Percentiles rank a stretch among this genome's conserved stretches.
These are phyloP conservation scores for Myriosclerotinia scirpicola DNA, from an alignment of 2,329 filamentous ascomycete genomes.

Conservation along the genomic window DNA sequence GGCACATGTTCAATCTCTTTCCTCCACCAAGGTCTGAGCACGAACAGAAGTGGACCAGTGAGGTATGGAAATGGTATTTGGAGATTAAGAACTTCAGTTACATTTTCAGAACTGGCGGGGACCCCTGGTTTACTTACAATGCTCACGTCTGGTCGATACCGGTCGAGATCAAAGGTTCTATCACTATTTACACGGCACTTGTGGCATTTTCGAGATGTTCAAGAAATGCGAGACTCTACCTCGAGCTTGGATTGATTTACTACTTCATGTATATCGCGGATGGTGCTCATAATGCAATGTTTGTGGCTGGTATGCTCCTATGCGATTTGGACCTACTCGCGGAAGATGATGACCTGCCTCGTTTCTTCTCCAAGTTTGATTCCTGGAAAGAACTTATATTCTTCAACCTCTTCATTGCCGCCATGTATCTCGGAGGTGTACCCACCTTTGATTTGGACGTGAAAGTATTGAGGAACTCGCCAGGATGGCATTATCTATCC, in stretches of 20 bases:
- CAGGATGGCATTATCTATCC: slow-evolving; percentile 47
- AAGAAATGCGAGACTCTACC: slow-evolving; percentile 54
- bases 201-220: slow-evolving; percentile 56
- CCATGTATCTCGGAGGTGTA: slow-evolving; percentile 60
- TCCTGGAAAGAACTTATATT: slow-evolving; percentile 53
- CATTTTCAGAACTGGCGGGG: slow-evolving; percentile 57
- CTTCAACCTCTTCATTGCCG: slow-evolving; percentile 52
- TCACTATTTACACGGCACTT: slow-evolving; percentile 58
- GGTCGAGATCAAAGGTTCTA: slow-evolving; percentile 62
- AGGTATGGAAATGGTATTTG: slow-evolving; percentile 38
- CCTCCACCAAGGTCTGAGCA: slow-evolving; percentile 22
- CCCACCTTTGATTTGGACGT: slow-evolving; percentile 55
- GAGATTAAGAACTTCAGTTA: slow-evolving; percentile 71
- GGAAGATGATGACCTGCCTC: slow-evolving; percentile 51
- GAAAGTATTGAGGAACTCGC: slow-evolving; percentile 51
- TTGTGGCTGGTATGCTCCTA: slow-evolving; percentile 60
- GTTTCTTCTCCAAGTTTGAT: slow-evolving; percentile 48
- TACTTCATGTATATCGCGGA: slow-evolving; percentile 71
- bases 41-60: slow-evolving; percentile 31
- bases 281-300: slow-evolving; percentile 61
- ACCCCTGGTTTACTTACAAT: slow-evolving; percentile 59
- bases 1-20: slow-evolving; percentile 36
- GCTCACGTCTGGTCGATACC: slow-evolving; percentile 60
- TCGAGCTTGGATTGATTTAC: slow-evolving; percentile 52
- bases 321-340: slow-evolving; percentile 61